Conservation (phyloP, 2,329 filamentous ascomycete species). For the Cladosporium sp. region DNA sequence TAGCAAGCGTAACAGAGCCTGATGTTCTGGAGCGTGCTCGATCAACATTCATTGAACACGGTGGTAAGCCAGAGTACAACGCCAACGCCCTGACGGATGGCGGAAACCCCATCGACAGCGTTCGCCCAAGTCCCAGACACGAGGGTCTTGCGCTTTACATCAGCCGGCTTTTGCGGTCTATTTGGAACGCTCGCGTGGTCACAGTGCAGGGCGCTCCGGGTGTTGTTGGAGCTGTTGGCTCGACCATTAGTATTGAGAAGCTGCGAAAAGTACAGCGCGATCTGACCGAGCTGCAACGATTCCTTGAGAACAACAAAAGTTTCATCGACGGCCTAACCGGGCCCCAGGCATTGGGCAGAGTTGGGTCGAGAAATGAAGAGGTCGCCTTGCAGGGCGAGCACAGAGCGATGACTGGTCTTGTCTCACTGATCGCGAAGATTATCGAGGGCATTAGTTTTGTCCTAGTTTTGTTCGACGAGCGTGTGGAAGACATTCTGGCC, state of each 20-base stretch:
- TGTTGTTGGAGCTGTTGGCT: conserved; percentile 63
- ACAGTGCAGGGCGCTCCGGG: conserved; percentile 54
- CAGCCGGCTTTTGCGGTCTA: conserved; percentile 78
- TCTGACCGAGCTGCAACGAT: conserved; percentile 74
- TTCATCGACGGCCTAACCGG: conserved; percentile 95
- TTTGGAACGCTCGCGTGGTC: conserved; percentile 83
- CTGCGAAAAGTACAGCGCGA: conserved; percentile 76
- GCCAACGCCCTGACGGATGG: conserved; percentile 68
- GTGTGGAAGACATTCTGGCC: conserved; percentile 81
- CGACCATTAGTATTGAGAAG: conserved; percentile 67
- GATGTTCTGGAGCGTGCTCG: conserved; percentile 82
- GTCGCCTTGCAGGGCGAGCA: conserved; percentile 91
- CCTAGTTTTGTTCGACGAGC: conserved; percentile 90
- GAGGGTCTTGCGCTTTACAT: conserved; percentile 87
- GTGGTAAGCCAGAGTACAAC: conserved; percentile 80
- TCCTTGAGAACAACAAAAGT: conserved; percentile 81
- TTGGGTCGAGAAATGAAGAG: conserved; percentile 82
- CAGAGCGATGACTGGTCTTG: conserved; percentile 81
- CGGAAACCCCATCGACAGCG: conserved; percentile 73
- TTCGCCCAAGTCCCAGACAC: conserved; percentile 84
- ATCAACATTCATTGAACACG: conserved; percentile 87
- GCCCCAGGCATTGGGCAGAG: conserved; percentile 77
- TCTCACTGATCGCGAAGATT: conserved; percentile 83
- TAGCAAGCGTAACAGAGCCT: conserved; percentile 73
- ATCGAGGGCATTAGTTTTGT: conserved; percentile 97